Evolutionary conservation across 2,329 filamentous ascomycete genomes (phyloP).

Genomic region (Fusarium ambrosium): DNA sequence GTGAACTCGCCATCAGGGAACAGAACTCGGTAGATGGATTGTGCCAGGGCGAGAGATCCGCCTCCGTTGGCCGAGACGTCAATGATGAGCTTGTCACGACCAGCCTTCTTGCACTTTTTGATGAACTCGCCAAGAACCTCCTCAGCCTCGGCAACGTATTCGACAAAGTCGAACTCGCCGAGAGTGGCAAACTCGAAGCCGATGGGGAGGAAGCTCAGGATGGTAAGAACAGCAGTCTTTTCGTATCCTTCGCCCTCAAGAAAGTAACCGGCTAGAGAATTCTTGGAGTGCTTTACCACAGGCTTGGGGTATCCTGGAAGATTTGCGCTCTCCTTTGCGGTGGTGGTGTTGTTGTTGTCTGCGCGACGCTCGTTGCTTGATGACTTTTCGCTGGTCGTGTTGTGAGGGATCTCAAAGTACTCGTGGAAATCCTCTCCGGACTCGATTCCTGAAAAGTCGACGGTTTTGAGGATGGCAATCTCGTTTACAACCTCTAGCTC

Average conservation of each 20-base stretch:
- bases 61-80: conserved; percentile 43
- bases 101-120: conserved; percentile 29
- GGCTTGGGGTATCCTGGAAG: conserved; percentile 32
- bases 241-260: conserved; percentile 34
- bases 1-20: conserved; percentile 40
- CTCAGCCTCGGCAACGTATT: conserved; percentile 37
- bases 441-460: conserved; percentile 37
- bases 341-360: no score
- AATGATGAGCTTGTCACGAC: conserved; percentile 44
- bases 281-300: conserved; percentile 29
- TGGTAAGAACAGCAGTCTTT: conserved; percentile 42
- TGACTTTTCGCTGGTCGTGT: conserved; percentile 8
- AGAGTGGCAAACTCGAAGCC: conserved; percentile 2
- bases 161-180: conserved; percentile 12
- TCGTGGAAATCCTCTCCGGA: conserved; percentile 42
- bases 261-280: conserved; percentile 37
- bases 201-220: conserved; percentile 43
- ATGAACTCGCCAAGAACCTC: conserved; percentile 37
- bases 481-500: conserved; percentile 24
- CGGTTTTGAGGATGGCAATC: conserved; percentile 24
- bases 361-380: conserved; percentile 26
- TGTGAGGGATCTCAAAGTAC: conserved; percentile 32
- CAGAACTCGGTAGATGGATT: conserved; percentile 38
- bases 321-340: neutral
- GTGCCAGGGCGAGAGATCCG: conserved; percentile 38